Conservation (phyloP, 23 red algal species). For the Gracilaria domingensis region DNA sequence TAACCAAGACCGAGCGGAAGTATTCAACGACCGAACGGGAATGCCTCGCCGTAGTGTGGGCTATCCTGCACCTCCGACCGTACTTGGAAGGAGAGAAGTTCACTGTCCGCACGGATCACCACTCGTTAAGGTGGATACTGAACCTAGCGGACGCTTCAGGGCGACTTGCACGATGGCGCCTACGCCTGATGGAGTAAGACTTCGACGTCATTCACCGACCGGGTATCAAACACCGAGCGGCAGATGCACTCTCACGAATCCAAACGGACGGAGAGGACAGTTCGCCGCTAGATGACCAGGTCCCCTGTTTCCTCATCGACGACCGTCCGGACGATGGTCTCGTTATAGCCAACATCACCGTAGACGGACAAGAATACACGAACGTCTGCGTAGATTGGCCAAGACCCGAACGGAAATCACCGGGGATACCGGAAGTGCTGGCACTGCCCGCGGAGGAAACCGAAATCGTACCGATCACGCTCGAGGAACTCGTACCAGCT, state of each 20-base stretch:
- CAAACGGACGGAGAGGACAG: neutral
- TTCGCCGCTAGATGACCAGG: too few relatives aligned
- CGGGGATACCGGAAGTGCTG: too few relatives aligned
- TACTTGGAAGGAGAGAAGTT: conserved; percentile 34
- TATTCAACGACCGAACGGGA: conserved; percentile 25
- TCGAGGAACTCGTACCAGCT: conserved; percentile 12
- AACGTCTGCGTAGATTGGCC: neutral
- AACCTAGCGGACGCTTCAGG: neutral
- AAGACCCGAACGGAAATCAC: too few relatives aligned
- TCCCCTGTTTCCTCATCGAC: too few relatives aligned
- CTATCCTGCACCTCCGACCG: conserved; percentile 9
- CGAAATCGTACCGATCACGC: neutral
- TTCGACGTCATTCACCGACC: conserved; percentile 14
- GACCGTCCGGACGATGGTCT: too few relatives aligned
- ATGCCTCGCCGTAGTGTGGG: neutral
- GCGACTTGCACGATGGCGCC: conserved; percentile 4
- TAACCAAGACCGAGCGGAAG: neutral
- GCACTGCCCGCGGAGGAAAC: too few relatives aligned
- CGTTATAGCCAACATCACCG: neutral
- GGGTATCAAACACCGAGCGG: neutral
- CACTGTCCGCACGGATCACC: conserved; percentile 27
- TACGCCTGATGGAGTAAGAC: neutral
- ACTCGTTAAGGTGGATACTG: conserved; percentile 26
- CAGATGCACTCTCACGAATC: conserved; percentile 24
- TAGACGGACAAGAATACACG: neutral